Evolutionary conservation across 2,329 filamentous ascomycete genomes (phyloP), one percentile per base, ranked within the genome.

Genomic region (Colletotrichum somersetense): DNA sequence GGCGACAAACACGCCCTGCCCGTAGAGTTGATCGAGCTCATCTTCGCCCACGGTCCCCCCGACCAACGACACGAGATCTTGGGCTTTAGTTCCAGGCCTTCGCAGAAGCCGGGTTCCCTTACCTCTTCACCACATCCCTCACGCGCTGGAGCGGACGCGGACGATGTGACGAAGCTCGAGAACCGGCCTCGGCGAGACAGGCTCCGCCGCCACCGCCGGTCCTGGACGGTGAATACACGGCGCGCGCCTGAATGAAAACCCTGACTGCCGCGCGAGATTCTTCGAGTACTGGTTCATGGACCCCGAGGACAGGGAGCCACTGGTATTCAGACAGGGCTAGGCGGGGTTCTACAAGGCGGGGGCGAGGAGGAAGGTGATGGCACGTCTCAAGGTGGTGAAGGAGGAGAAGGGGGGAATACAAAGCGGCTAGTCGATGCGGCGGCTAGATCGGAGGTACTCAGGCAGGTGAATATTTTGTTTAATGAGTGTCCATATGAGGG

Each of bases 151-250:
- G 81, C 62, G 86, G 84, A 82, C 81, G 82, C 44, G 79, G 79
- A 85, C 10, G 85, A 87, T 74, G 80, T 85, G 53, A 78, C 80
- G 56, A 81, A 84, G 20, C 80, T 88, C 26, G 80, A 83, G 67
- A 78, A 78, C 61, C 85, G 88, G 67, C 83, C 85, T 20, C 77
- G 77, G 64, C 80, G 85, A 73, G 80, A 82, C 50, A 82, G 81
- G 7, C 81, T 86, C 42, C 81, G 82, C 62, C 76, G 76, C 55
- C 80, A 79, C 70, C 83, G 88, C 76, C 79, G 80, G 38, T 80
- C 82, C 26, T 77, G 87, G 72, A 83, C 81, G 69, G 81, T 87
- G 75, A 85, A 85, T 75, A 81, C 87, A 65, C 30, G 30, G 30
- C 30, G 79, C 83, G 67, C 81, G 83, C 59, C 74, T 85, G 55